phyloP scores from a whole-genome alignment of 768 basidiomycete species.

The Panaeolus cyanescens region DNA sequence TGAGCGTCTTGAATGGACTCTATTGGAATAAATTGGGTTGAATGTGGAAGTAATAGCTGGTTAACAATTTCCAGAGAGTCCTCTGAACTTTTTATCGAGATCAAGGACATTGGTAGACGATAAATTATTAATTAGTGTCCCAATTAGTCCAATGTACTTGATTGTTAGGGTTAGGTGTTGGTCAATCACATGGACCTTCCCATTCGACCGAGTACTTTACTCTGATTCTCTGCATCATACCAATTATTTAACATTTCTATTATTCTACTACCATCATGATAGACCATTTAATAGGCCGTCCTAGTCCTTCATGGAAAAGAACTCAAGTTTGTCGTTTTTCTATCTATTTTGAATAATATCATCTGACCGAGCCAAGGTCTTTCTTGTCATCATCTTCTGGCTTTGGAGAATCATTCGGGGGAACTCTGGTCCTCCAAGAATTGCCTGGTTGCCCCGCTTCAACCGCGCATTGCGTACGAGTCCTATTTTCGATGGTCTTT shows the following conservation, averaged over 20 bases:
- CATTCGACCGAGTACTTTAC: neutral
- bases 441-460: conserved; percentile 61
- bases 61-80: conserved; percentile 80
- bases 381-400: conserved; percentile 93
- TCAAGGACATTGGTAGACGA: conserved; percentile 27
- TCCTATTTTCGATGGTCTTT: neutral
- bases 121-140: conserved; percentile 10
- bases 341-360: neutral
- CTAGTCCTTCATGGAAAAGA: conserved; percentile 89
- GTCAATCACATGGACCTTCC: conserved; percentile 21
- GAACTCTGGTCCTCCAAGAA: conserved; percentile 59
- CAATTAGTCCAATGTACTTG: conserved; percentile 1
- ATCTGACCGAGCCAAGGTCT: conserved; percentile 54
- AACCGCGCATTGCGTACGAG: conserved; percentile 65
- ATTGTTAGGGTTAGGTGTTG: conserved; percentile 23
- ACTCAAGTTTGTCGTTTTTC: conserved; percentile 55
- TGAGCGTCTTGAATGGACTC: conserved; percentile 81
- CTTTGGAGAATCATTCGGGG: conserved; percentile 75
- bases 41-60: conserved; percentile 84
- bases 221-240: neutral
- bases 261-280: conserved; percentile 61
- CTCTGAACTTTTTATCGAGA: conserved; percentile 41
- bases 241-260: conserved; percentile 12
- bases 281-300: conserved; percentile 88
- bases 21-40: conserved; percentile 63